Base-by-base conservation (phyloP, 805 yeast species). In the Pichia sporocuriosa region DNA sequence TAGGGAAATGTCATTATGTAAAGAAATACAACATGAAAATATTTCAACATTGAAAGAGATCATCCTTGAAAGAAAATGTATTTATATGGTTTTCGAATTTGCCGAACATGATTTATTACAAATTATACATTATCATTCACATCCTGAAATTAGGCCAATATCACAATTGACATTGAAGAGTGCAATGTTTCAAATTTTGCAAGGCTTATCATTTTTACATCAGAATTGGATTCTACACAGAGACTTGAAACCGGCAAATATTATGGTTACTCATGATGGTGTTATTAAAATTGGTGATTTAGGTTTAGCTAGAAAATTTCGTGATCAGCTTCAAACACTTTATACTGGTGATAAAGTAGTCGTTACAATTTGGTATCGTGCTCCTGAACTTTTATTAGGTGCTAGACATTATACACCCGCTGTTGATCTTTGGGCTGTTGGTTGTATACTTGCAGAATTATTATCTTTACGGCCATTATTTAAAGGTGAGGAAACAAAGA, bases 401-500 rank as follows among this genome's bases (percentile, higher is more conserved):
- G 87, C 94, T 2, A 70, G 95, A 30, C 96, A 89, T 63, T 89
- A 89, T 57, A 82, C 97, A 0, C 89, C 96, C 1, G 88, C 95
- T 0, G 80, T 93, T 37, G 96, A 93, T 65, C 60, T 85, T 27
- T 89, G 97, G 97, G 95, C 97, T 0, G 86, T 85, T 4, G 97
- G 97, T 0, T 89, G 97, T 59, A 89, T 89, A 4, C 67, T 90
- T 51, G 97, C 96, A 0, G 99, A 93, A 58, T 65, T 93, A 39
- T 67, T 93, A 12, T 85, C 95, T 1, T 63, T 93, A 25, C 67
- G 96, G 52, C 99, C 99, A 0, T 81, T 93, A 9, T 93, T 93
- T 66, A 93, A 93, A 60, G 98, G 98, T 40, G 98, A 93, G 62
- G 99, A 93, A 57, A 93, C 95, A 12, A 90, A 90, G 53, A 84